phyloP scores from a whole-genome alignment of 192 early-diverging fungal species.

The Entomortierella parvispora region DNA sequence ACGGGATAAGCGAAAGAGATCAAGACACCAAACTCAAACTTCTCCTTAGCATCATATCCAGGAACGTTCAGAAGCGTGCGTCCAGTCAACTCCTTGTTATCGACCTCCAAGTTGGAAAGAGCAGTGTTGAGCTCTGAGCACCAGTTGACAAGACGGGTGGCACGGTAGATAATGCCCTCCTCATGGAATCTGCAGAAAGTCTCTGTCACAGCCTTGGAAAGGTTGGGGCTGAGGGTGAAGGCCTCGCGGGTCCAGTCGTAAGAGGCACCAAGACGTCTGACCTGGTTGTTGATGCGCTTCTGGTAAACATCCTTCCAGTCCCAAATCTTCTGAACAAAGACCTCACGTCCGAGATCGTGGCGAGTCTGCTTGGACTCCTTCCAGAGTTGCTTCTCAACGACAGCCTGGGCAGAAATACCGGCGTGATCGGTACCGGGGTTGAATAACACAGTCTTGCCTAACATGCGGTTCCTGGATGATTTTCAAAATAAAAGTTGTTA shows the following conservation, averaged over 20 bases:
- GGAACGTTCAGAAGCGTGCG: slow-evolving; percentile 88
- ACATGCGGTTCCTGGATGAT: slow-evolving; percentile 86
- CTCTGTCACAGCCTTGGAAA: slow-evolving; percentile 88
- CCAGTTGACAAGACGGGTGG: slow-evolving; percentile 98
- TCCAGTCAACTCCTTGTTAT: slow-evolving; percentile 88
- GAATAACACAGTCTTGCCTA: slow-evolving; percentile 93
- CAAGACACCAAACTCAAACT: slow-evolving; percentile 99
- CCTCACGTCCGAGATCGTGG: slow-evolving; percentile 93
- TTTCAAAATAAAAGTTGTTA: neutral
- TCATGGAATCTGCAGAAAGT: slow-evolving; percentile 95
- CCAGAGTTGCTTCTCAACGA: slow-evolving; percentile 97
- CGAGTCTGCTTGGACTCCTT: slow-evolving; percentile 85
- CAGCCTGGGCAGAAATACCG: slow-evolving; percentile 96
- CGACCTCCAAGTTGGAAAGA: slow-evolving; percentile 96
- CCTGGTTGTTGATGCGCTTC: slow-evolving; percentile 85
- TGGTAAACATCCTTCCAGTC: slow-evolving; percentile 94
- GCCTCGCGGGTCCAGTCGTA: slow-evolving; percentile 92
- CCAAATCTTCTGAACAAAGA: slow-evolving; percentile 90
- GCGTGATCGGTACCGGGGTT: slow-evolving; percentile 97
- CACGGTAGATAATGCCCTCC: slow-evolving; percentile 95
- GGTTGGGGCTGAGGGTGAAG: slow-evolving; percentile 92
- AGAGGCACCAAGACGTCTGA: slow-evolving; percentile 89
- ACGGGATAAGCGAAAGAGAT: slow-evolving; percentile 95
- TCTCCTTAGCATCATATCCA: slow-evolving; percentile 91
- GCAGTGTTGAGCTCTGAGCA: slow-evolving; percentile 95